Evolutionary conservation across 2,329 filamentous ascomycete species (phyloP).

Genomic region (Thielaviopsis populi): DNA sequence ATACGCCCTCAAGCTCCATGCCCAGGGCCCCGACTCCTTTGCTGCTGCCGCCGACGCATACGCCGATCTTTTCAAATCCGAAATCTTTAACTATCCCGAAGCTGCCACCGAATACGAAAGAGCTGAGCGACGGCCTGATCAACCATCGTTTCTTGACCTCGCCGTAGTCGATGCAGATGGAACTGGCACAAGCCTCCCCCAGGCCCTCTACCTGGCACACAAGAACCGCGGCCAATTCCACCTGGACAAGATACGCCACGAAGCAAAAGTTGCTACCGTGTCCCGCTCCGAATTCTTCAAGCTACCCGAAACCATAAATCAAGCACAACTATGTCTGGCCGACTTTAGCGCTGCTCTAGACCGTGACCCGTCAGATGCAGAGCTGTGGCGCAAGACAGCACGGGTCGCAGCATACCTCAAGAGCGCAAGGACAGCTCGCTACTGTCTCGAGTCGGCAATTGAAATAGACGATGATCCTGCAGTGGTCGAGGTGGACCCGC

Average conservation of each 20-base stretch:
- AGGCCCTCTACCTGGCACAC: slow-evolving; percentile 83
- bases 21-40: slow-evolving; percentile 66
- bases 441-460: slow-evolving; percentile 50
- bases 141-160: slow-evolving; percentile 28
- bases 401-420: slow-evolving; percentile 43
- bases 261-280: slow-evolving; percentile 24
- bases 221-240: slow-evolving; percentile 92
- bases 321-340: slow-evolving; percentile 34
- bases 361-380: slow-evolving; percentile 51
- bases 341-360: slow-evolving; percentile 46
- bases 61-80: slow-evolving; percentile 68
- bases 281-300: slow-evolving; percentile 24
- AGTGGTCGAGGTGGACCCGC: slow-evolving; percentile 45
- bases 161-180: slow-evolving; percentile 15
- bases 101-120: slow-evolving; percentile 72
- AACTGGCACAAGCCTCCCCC: slow-evolving; percentile 55
- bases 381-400: slow-evolving; percentile 46
- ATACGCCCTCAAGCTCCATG: slow-evolving; percentile 75
- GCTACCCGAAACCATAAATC: slow-evolving; percentile 25
- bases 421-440: slow-evolving; percentile 42
- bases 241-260: slow-evolving; percentile 56
- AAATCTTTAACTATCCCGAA: slow-evolving; percentile 87
- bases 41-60: slow-evolving; percentile 69
- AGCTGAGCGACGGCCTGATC: slow-evolving; percentile 41
- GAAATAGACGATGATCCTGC: slow-evolving; percentile 53